phyloP scores from a whole-genome alignment of 2,329 filamentous ascomycete genomes.

The Cryphonectria radicalis region DNA sequence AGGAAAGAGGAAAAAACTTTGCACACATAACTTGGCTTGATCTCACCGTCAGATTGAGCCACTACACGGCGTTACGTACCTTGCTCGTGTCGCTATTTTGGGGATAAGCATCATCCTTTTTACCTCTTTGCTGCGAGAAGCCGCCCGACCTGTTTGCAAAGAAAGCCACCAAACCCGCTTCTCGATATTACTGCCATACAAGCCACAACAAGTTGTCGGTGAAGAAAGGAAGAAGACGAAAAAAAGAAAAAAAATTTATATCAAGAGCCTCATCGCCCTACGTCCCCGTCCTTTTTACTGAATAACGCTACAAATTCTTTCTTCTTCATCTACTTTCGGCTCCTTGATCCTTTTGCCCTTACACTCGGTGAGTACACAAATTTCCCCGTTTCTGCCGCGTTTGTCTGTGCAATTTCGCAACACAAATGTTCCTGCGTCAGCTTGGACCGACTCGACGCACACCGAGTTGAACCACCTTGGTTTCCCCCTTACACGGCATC shows the following conservation, averaged over 20 bases:
- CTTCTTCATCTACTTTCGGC: too few species aligned
- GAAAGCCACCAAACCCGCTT: not conserved
- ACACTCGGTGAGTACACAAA: not conserved
- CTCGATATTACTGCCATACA: not conserved
- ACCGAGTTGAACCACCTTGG: not conserved
- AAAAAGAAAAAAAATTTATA: not conserved
- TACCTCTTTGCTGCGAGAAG: not conserved
- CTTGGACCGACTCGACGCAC: not conserved
- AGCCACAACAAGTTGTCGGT: not conserved
- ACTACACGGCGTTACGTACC: not conserved
- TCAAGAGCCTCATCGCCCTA: not conserved
- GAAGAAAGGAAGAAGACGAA: too few species aligned
- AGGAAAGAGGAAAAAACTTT: not conserved
- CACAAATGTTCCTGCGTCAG: not conserved
- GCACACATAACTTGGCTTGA: not conserved
- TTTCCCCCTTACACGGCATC: not conserved
- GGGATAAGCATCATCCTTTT: not conserved
- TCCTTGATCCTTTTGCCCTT: not conserved
- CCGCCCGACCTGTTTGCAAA: not conserved
- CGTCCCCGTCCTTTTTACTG: not conserved
- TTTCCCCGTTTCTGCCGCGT: not conserved
- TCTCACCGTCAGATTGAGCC: constrained; percentile 2
- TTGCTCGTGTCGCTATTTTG: constrained; percentile 3
- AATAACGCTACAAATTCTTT: not conserved
- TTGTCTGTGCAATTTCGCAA: not conserved